Evolutionary conservation across 768 basidiomycete genomes (phyloP), one percentile per base, ranked within the genome.

Genomic region (Mycena galericulata): DNA sequence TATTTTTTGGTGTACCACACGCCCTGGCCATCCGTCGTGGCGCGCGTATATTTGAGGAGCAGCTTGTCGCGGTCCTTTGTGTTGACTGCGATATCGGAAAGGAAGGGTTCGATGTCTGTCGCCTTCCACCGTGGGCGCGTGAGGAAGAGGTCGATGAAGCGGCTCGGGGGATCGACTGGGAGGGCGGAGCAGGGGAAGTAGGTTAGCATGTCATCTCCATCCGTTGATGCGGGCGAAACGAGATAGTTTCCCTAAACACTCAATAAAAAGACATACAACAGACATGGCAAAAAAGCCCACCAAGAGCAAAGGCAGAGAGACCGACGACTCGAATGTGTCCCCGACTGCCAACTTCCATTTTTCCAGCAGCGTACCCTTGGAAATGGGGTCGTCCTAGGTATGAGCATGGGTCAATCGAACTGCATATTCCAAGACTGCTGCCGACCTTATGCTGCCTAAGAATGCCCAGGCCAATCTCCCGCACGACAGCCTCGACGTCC

Each of bases 111-210:
- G 67, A 98, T 92, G 20, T 97, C 95, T 15, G 92, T 89, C 8
- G 85, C 86, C 74, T 86, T 89, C 95, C 95, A 96, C 49, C 87
- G 87, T 24, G 87, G 69, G 7, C 91, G 89, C 11, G 91, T 92
- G 41, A 94, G 83, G 84, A 99, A 99, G 18, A 99, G 87, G 69
- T 97, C 95, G 15, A 87, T 78, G 80, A 99, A 99, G 18, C 97
- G 91, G 10, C 89, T 86, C 1, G 90, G 83, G 7, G 97, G 92
- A 56, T 95, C 92, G 0, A 87, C 77, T 1, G 97, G 93, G 27
- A 99, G 89, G 2, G 81, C 78, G 0, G 92, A 88, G 4, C 88
- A 83, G 15, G 96, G 91, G 76, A 97, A 94, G 80, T 95, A 96
- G 17, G 80, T 88, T 36, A 97, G 73, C 18, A 84, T 75, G 6